Base-by-base conservation (phyloP, 306 rosid species). In the Ormosia emarginata region DNA sequence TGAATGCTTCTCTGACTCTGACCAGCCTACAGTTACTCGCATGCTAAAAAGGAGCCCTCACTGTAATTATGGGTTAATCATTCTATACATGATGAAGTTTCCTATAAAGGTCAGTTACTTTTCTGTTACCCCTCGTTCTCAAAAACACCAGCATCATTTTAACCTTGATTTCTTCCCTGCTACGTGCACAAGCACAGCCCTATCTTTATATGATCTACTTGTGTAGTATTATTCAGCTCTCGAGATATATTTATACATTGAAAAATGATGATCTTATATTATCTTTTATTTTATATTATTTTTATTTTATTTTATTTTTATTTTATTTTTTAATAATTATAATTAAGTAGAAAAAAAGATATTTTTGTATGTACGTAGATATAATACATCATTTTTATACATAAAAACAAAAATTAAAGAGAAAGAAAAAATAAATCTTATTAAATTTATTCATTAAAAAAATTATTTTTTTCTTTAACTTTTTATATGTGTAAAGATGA, bases 61-160 rank as follows among this genome's bases (percentile, higher is more conserved):
- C 82, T 83, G 89, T 91, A 89, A 92, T 88, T 89, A 91, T 92
- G 64, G 87, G 79, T 71, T 85, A 91, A 94, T 90, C 97, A 94
- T 92, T 87, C 85, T 58, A 30, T 66, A 10, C 70, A 85, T 71
- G 81, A 82, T 81, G 82, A 70, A 85, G 69, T 30, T 17, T 74
- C 87, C 67, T 43, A 24, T 73, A 92, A 92, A 94, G 97, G 91
- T 71, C 24, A 81, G 36, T 8, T 7, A 71, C 98, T 92, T 94
- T 84, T 87, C 87, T 33, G 83, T 61, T 33, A 46, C 74, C 11
- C 39, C 74, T 62, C 7, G 29, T 46, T 57, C 83, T 58, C 37
- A 41, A 53, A 39, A 77, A 69, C 49, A 30, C 17, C 74, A 70
- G 44, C 73, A 9, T 24, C 44, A 49, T 76, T 87, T 56, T 50